phyloP scores from a whole-genome alignment of 768 basidiomycete genomes.

The Pholiota conissans region DNA sequence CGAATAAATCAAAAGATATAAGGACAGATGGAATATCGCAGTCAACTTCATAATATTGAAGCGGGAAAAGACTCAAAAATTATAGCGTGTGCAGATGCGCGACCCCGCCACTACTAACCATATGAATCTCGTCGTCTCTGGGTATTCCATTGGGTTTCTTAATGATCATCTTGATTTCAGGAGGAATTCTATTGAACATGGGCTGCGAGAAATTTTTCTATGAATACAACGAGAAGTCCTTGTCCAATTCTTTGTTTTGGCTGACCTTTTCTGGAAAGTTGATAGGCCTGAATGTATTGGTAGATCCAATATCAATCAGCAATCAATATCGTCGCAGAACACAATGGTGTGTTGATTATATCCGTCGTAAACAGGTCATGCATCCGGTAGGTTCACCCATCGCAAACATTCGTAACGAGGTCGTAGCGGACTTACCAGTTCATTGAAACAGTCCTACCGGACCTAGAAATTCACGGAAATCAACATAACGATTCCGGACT shows the following conservation, averaged over 20 bases:
- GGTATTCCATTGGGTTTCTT: conserved; percentile 23
- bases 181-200: conserved; percentile 52
- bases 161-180: conserved; percentile 45
- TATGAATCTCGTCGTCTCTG: conserved; percentile 56
- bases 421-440: conserved; percentile 52
- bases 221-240: neutral
- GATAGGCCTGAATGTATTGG: conserved; percentile 47
- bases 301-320: neutral
- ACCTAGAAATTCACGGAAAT: conserved; percentile 30
- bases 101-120: too few species aligned
- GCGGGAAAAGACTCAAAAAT: neutral
- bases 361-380: neutral
- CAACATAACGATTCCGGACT: neutral
- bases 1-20: neutral
- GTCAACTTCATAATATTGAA: neutral
- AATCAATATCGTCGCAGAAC: neutral
- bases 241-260: neutral
- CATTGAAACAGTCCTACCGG: conserved; percentile 54
- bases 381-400: neutral
- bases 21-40: neutral
- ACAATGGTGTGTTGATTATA: neutral
- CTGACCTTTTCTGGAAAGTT: conserved; percentile 64
- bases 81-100: neutral
- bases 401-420: too few species aligned
- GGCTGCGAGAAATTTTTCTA: conserved; percentile 37